These are phyloP conservation scores for Lachancea cidri DNA, from an alignment of 805 yeast genomes.

Conservation along the genomic window DNA sequence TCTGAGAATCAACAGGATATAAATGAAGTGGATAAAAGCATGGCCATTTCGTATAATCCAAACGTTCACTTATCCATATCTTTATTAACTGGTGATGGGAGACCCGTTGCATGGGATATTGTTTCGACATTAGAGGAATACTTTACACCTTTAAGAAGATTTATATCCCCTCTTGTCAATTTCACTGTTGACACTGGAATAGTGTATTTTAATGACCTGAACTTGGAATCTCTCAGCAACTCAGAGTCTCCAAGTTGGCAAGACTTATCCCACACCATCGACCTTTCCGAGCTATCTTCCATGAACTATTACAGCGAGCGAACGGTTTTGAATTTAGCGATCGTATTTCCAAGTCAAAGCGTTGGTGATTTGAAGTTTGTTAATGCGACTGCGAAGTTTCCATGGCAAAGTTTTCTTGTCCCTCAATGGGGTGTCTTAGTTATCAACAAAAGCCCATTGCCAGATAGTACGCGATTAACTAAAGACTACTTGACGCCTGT, in stretches of 20 bases:
- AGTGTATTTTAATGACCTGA: conserved; percentile 49
- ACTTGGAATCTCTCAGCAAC: conserved; percentile 26
- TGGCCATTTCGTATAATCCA: conserved; percentile 43
- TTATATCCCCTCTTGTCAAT: conserved; percentile 53
- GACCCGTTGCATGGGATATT: conserved; percentile 70
- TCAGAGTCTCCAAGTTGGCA: conserved; percentile 36
- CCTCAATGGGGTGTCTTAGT: conserved; percentile 82
- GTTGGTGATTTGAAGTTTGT: conserved; percentile 40
- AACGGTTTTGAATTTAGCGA: conserved; percentile 61
- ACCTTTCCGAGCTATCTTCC: conserved; percentile 67
- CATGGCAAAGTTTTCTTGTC: conserved; percentile 47
- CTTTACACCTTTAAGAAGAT: conserved; percentile 51
- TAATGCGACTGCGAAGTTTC: conserved; percentile 9
- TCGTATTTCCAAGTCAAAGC: conserved; percentile 33
- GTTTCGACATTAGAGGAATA: conserved; percentile 43
- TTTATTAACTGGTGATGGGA: conserved; percentile 64
- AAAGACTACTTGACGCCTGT: conserved; percentile 47
- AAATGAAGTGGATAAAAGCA: conserved; percentile 14
- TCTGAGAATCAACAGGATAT: conserved; percentile 10
- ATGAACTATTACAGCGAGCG: conserved; percentile 55
- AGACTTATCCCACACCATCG: conserved; percentile 71
- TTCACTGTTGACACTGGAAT: conserved; percentile 77
- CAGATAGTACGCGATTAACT: conserved; percentile 30
- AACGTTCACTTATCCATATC: conserved; percentile 72
- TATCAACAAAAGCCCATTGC: conserved; percentile 36